Evolutionary conservation across 192 early-diverging fungal genomes (phyloP), one percentile per base, ranked within the genome.

Genomic region (Backusella tuberculispora): DNA sequence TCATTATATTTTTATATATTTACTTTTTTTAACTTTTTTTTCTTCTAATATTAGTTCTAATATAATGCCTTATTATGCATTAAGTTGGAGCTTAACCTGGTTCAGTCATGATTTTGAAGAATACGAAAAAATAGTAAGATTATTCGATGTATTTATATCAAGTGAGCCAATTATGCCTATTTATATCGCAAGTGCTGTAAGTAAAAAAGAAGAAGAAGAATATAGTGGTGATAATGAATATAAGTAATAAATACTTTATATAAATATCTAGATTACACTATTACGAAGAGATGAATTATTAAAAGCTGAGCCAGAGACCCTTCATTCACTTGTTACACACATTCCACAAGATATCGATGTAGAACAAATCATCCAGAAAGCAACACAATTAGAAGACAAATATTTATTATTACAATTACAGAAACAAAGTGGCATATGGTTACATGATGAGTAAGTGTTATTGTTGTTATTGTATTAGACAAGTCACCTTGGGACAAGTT

Each of bases 61-160:
- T 38, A 81, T 92, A 21, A 84, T 87, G 63, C 89, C 91, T 29
- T 90, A 86, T 65, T 93, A 91, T 76, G 89, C 86, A 38, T 80
- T 93, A 50, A 89, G 88, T 69, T 92, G 90, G 90, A 80, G 91
- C 68, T 72, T 92, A 53, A 92, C 92, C n/a, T 93, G 92, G 92
- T 90, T 87, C 72, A 87, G 85, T 29, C 92, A 93, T 72, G 86
- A 92, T 68, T 21, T 93, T n/a, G 77, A 80, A 34, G 78, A 83
- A 44, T 83, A 85, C 44, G 63, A 76, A 38, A 78, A 76, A 15
- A 80, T 88, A 10, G 78, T 84, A 63, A 86, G 91, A 34, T 80
- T 93, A 26, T 90, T 89, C 71, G 91, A 93, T 73, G 79, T 91
- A 26, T 84, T 92, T 5, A 74, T 93, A 0, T 84, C 88, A 17